These are phyloP conservation scores for Hymenoscyphus albidus DNA, from an alignment of 2,329 filamentous ascomycete species.

Conservation along the genomic window DNA sequence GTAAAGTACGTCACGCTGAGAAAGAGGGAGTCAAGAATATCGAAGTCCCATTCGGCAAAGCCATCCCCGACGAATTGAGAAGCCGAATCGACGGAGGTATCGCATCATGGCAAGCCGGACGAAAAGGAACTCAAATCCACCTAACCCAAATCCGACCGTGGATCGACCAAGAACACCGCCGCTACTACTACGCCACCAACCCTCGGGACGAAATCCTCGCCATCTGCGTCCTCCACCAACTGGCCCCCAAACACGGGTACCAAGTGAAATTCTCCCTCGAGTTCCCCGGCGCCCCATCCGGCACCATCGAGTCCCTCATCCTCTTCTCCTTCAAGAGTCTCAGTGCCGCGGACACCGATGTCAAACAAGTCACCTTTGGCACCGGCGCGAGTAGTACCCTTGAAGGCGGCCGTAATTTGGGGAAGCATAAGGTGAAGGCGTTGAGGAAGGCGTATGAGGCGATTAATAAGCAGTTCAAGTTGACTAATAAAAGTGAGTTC, in stretches of 20 bases:
- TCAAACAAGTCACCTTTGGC: slow-evolving; percentile 76
- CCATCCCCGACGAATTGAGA: slow-evolving; percentile 62
- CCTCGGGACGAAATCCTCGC: slow-evolving; percentile 68
- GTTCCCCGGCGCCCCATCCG: slow-evolving; percentile 81
- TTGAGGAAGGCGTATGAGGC: slow-evolving; percentile 78
- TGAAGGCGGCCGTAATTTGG: slow-evolving; percentile 75
- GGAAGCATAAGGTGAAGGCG: slow-evolving; percentile 75
- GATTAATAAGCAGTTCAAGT: slow-evolving; percentile 74
- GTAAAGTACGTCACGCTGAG: slow-evolving; percentile 81
- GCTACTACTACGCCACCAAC: slow-evolving; percentile 79
- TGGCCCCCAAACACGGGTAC: slow-evolving; percentile 78
- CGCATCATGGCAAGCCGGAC: slow-evolving; percentile 71
- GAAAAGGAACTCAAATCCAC: slow-evolving; percentile 84
- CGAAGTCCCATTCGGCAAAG: slow-evolving; percentile 63
- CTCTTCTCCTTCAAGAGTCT: slow-evolving; percentile 59
- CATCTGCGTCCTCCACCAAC: slow-evolving; percentile 77
- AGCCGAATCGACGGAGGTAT: slow-evolving; percentile 69
- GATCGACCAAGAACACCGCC: slow-evolving; percentile 77
- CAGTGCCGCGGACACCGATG: slow-evolving; percentile 52
- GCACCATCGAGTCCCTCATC: slow-evolving; percentile 81
- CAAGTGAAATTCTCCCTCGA: slow-evolving; percentile 96
- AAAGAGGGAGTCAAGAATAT: slow-evolving; percentile 79
- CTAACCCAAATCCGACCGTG: slow-evolving; percentile 86
- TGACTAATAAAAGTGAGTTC: slow-evolving; percentile 84
- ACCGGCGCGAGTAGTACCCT: slow-evolving; percentile 74